phyloP scores from a whole-genome alignment of 2,329 filamentous ascomycete genomes.

The Ascochyta clinopodiicola region DNA sequence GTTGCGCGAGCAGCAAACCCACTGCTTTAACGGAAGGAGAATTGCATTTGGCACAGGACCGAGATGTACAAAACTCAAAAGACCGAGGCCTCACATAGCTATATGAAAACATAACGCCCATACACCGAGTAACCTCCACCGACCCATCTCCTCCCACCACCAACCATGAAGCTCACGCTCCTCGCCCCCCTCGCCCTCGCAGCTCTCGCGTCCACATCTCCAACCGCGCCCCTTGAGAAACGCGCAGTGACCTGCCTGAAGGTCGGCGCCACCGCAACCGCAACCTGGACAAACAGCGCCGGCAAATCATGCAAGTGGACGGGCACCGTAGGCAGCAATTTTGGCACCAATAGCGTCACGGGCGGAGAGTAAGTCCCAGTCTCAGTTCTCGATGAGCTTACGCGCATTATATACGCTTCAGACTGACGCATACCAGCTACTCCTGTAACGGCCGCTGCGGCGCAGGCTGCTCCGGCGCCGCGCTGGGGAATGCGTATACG shows the following conservation, averaged over 20 bases:
- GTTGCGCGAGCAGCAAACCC: background rate
- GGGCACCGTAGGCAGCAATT: constrained; percentile 58
- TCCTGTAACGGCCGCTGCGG: constrained; percentile 60
- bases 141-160: background rate
- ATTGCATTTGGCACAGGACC: background rate
- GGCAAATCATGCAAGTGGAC: constrained; percentile 54
- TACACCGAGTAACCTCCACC: too few relatives aligned
- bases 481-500: constrained; percentile 58
- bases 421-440: constrained; percentile 47
- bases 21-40: background rate
- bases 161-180: constrained; percentile 9
- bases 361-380: constrained; percentile 53
- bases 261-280: constrained; percentile 53
- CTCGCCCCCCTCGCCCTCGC: constrained; percentile 8
- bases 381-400: background rate
- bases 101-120: too few relatives aligned
- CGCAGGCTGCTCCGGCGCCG: constrained; percentile 53
- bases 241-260: constrained; percentile 50
- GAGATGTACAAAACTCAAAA: background rate
- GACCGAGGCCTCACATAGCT: background rate
- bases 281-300: constrained; percentile 55
- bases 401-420: background rate
- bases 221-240: constrained; percentile 10
- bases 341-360: constrained; percentile 51
- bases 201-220: background rate